Conservation (phyloP, 192 early-diverging fungal species). For the Allomyces macrogynus region DNA sequence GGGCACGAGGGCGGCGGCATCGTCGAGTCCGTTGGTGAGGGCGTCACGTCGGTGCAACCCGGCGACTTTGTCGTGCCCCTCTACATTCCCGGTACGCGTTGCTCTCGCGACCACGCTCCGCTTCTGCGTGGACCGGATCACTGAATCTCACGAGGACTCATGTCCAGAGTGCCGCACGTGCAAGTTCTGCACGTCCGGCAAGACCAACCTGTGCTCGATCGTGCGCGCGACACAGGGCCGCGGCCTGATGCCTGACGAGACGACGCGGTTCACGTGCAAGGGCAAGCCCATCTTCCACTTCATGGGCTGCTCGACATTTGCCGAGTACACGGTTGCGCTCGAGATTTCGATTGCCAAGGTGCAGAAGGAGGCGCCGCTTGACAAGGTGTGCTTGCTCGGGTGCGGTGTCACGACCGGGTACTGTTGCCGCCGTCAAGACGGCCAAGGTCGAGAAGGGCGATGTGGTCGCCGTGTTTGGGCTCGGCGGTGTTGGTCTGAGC, state of each 20-base stretch:
- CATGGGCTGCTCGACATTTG: conserved; percentile 90
- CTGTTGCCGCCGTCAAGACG: conserved; percentile 80
- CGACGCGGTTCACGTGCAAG: conserved; percentile 75
- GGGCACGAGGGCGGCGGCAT: conserved; percentile 91
- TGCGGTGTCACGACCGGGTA: conserved; percentile 95
- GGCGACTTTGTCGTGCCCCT: conserved; percentile 97
- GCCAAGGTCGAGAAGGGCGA: conserved; percentile 68
- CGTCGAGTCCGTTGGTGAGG: conserved; percentile 90
- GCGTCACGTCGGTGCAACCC: conserved; percentile 64
- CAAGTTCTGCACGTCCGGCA: conserved; percentile 93
- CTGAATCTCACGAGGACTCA: conserved; percentile 3
- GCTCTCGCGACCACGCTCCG: not conserved
- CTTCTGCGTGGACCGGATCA: not conserved
- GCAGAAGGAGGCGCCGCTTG: conserved; percentile 48
- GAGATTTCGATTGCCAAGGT: conserved; percentile 89
- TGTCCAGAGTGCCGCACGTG: conserved; percentile 59
- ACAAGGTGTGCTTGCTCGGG: conserved; percentile 78
- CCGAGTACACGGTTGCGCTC: conserved; percentile 81
- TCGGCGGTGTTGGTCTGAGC: conserved; percentile 81
- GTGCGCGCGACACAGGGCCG: conserved; percentile 80
- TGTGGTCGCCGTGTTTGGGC: conserved; percentile 75
- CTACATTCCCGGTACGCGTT: conserved; percentile 32
- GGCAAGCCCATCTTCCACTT: conserved; percentile 81
- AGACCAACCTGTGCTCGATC: conserved; percentile 88
- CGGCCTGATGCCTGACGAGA: conserved; percentile 89